Evolutionary conservation across 495 filamentous ascomycete species (phyloP), one percentile per base, ranked within the genome.

Genomic region (Cercophora scortea): DNA sequence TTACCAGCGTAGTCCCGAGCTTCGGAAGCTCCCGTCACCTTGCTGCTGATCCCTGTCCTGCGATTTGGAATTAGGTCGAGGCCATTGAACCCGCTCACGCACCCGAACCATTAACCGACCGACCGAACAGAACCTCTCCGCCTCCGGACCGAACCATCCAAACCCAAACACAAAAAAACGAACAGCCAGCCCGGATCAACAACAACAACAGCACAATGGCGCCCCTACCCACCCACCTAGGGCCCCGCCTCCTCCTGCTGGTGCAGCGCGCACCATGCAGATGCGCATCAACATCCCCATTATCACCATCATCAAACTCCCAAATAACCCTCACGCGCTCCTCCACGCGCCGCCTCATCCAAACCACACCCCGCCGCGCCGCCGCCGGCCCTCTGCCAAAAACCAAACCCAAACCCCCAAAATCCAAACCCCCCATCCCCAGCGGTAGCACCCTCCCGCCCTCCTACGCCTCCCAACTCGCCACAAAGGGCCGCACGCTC

Each of bases 401-500:
- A 3, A 4, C 36, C 36, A 38, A 38, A 7, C 2, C 36, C 13
- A 10, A 11, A 3, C 2, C 36, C 1, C 36, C 25, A 32, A 11
- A 51, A 45, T n/a, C 46, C 36, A 18, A 25, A 25, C 25, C 39
- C 34, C 10, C 49, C 7, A 50, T 38, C 32, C 42, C 53, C 35
- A 15, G 18, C 50, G 15, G 47, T 35, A 50, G 47, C 10, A n/a
- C 45, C 34, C 49, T 5, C 33, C 15, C 47, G 11, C 38, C 42
- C 35, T n/a, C 66, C 42, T 79, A 70, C 61, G 71, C 72, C 33
- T 57, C 69, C 32, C 66, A 62, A 17, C 71, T 82, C 40, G 73
- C 75, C 2, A 53, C 59, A 16, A 72, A 70, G 32, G 41, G 62
- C 18, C 70, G 72, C 18, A 79, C 75, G 8, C 62, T 79, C 0